Base-by-base conservation (phyloP, 306 rosid genomes). In the Medicago ruthenica region DNA sequence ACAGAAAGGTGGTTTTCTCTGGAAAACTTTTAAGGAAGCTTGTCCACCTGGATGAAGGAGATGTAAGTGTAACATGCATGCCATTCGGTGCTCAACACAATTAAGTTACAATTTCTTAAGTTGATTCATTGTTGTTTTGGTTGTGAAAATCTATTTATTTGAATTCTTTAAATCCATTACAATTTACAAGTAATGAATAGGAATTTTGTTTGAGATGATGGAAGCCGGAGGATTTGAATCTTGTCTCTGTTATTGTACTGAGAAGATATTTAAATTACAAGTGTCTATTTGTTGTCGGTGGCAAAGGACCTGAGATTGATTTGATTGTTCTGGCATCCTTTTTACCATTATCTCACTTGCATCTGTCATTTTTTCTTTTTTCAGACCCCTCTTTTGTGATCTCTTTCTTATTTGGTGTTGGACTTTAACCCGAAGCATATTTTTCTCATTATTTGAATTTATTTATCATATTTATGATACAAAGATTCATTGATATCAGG, bases 41-140 rank as follows among this genome's bases (percentile, higher is more conserved):
- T 24, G 88, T 71, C 75, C 97, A 95, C 86, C 96, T 95, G 21
- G 98, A 95, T 65, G 98, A 95, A 84, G 98, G 97, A 87, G 98
- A 95, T 85, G 98, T 92, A 83, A 92, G 98, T 75, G 12, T 42
- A 8, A 62, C 55, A 21, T 6, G 1, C 58, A 44, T 69, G 31
- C 31, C 9, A 53, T 82, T 68, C 17, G 24, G 42, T 80, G 18
- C 44, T 20, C 13, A 47, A 60, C 58, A 53, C 53, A 8, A 34
- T 45, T 22, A 58, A 22, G 39, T 14, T 55, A 39, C 63, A 4
- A 5, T 17, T 67, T 13, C 21, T 51, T 55, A 18, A 48, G 57
- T 80, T 22, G 55, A 45, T 78, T 63, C 17, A 9, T 77, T 40
- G 63, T 62, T 14, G 11, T 60, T 22, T 76, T 60, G 27, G 48